Base-by-base conservation (phyloP, 129 eudicot species). In the Ambrosia artemisiifolia region DNA sequence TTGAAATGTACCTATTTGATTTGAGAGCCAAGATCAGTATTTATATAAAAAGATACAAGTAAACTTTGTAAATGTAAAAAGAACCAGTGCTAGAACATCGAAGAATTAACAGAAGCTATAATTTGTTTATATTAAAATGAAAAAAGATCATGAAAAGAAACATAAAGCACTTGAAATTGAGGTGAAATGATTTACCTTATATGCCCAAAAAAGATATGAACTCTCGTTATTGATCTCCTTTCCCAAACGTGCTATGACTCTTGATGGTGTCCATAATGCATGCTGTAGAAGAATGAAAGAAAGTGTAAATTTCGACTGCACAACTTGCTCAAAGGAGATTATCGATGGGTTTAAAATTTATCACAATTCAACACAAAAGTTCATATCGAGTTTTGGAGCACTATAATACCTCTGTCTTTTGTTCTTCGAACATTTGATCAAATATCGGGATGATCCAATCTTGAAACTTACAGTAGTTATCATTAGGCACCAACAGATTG, bases 131-230 rank as follows among this genome's bases (percentile, higher is more conserved):
- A 24, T 24, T 24, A 24, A 13, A 28, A 42, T n/a, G 59, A 44
- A 59, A 44, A 59, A 59, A 28, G 14, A 48, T 33, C 13, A 2
- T 3, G 17, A 61, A 50, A 42, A 34, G 50, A 36, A 13, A 36
- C 42, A 13, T 2, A 11, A 33, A 7, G 0, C 67, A 14, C 7
- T 18, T 38, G 6, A 51, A n/a, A 65, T 43, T 20, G 24, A 11
- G 40, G 12, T 30, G 24, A 51, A 46, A 51, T 32, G 63, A 54
- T 35, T 79, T 72, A 90, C 97, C 97, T 94, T 94, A 72, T 85
- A 85, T 51, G 98, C 98, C 98, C 96, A 90, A 80, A 87, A 94
- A 60, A 94, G 78, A 79, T 94, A 94, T 38, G 98, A 94, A 38
- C 84, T 85, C 79, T 93, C 95, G 18, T 90, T 57, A 57, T 90